These are phyloP conservation scores for Paramecium sexaurelia DNA, from an alignment of 73 alveolate genomes.

Conservation along the genomic window DNA sequence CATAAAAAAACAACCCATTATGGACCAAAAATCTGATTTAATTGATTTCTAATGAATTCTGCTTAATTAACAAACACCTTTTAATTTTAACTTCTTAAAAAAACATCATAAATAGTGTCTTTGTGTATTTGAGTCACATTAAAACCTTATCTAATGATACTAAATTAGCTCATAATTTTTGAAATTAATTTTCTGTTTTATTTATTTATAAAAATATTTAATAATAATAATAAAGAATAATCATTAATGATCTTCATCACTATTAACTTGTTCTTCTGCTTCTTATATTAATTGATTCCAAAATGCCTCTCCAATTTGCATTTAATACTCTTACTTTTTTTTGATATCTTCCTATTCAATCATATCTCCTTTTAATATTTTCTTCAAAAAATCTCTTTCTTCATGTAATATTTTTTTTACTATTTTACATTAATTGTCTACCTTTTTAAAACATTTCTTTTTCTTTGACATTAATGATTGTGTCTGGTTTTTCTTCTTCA, in stretches of 20 bases:
- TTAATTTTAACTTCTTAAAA: not conserved
- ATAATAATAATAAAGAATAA: not conserved
- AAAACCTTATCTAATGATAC: slow-evolving; percentile 6
- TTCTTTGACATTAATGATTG: not conserved
- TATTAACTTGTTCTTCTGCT: not conserved
- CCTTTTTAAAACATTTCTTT: slow-evolving; percentile 1
- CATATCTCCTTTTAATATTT: not conserved
- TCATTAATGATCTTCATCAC: not conserved
- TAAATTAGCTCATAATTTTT: not conserved
- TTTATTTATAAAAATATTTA: not conserved
- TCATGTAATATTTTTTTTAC: slow-evolving; percentile 18
- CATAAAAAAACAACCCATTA: slow-evolving; percentile 48
- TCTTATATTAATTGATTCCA: not conserved
- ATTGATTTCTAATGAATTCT: slow-evolving; percentile 13
- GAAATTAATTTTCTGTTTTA: not conserved
- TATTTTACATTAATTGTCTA: not conserved
- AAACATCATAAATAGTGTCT: not conserved
- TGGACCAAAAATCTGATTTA: slow-evolving; percentile 30
- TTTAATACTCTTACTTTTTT: not conserved
- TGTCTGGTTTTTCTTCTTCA: slow-evolving; percentile 22
- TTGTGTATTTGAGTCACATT: not conserved
- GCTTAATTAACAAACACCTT: slow-evolving; percentile 18
- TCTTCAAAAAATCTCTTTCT: slow-evolving; percentile 3
- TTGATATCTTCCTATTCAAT: not conserved
- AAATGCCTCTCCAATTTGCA: not conserved